phyloP scores from a whole-genome alignment of 2,329 filamentous ascomycete genomes.

The Colletotrichum cuscutae region DNA sequence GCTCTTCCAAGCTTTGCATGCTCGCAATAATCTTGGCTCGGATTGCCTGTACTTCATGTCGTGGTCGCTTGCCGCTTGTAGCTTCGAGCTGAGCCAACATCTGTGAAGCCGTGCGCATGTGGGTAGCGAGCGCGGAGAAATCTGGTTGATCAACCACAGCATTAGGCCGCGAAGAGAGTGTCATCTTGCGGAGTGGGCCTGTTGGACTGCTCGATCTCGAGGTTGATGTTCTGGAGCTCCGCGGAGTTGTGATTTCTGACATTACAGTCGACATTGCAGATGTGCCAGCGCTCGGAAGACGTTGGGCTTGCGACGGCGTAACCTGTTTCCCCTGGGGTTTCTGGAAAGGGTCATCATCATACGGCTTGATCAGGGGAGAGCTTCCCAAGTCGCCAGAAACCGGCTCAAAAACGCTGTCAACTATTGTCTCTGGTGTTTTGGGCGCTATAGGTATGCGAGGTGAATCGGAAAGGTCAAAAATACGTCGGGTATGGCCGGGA shows the following conservation, averaged over 20 bases:
- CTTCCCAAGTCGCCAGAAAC: constrained; percentile 80
- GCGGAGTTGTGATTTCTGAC: constrained; percentile 71
- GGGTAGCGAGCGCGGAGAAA: constrained; percentile 83
- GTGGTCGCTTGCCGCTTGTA: constrained; percentile 82
- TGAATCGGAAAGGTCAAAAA: constrained; percentile 76
- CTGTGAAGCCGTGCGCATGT: constrained; percentile 88
- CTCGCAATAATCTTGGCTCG: constrained; percentile 88
- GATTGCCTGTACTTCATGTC: constrained; percentile 84
- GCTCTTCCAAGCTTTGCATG: constrained; percentile 88
- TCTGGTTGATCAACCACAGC: constrained; percentile 76
- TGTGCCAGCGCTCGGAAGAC: constrained; percentile 70
- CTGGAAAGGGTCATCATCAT: constrained; percentile 53
- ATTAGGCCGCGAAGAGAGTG: constrained; percentile 65
- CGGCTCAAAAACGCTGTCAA: constrained; percentile 88
- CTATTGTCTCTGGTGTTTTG: constrained; percentile 53
- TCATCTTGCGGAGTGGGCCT: constrained; percentile 67
- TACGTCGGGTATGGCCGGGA: constrained; percentile 65
- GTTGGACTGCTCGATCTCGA: constrained; percentile 77
- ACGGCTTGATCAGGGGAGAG: constrained; percentile 73
- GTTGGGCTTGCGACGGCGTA: constrained; percentile 53
- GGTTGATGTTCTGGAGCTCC: constrained; percentile 74
- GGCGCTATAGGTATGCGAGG: constrained; percentile 60
- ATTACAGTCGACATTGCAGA: constrained; percentile 63
- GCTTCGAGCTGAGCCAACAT: constrained; percentile 88
- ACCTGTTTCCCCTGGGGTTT: constrained; percentile 40